phyloP scores from a whole-genome alignment of 768 basidiomycete genomes.

The Boletus eberwhitei region DNA sequence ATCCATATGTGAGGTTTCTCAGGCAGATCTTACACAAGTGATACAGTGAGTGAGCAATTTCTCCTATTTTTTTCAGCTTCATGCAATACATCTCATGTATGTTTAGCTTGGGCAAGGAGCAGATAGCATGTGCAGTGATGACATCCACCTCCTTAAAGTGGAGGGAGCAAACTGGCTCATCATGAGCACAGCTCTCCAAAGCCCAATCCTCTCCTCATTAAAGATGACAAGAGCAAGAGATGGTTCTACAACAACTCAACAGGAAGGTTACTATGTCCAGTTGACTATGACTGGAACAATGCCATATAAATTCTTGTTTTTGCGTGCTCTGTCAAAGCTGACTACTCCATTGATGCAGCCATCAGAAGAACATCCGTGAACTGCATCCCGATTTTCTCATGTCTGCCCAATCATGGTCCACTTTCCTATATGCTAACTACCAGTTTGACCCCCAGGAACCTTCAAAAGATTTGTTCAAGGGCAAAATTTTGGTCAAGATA shows the following conservation, averaged over 20 bases:
- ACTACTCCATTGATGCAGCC: neutral
- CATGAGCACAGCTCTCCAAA: no score
- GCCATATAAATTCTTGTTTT: neutral
- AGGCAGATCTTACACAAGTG: neutral
- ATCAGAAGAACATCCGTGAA: neutral
- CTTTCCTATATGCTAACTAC: no score
- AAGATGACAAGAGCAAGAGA: no score
- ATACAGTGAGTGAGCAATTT: neutral
- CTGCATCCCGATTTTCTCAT: neutral
- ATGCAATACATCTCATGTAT: no score
- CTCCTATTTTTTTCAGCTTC: neutral
- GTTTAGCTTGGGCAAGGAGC: neutral
- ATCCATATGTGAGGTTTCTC: neutral
- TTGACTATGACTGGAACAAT: neutral
- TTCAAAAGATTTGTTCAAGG: no score
- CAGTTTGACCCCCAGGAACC: no score
- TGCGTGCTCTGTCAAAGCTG: neutral
- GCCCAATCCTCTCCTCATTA: no score
- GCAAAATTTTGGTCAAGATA: neutral
- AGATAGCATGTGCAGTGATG: neutral
- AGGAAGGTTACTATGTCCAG: neutral
- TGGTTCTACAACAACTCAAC: neutral
- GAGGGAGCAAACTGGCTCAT: no score
- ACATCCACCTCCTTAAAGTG: neutral
- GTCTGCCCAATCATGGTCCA: no score